A percentile compares a stretch with the other conserved stretches of the same genome.
Evolutionary conservation across 768 basidiomycete genomes (phyloP).

Genomic region (Mycena olivaceomarginata): DNA sequence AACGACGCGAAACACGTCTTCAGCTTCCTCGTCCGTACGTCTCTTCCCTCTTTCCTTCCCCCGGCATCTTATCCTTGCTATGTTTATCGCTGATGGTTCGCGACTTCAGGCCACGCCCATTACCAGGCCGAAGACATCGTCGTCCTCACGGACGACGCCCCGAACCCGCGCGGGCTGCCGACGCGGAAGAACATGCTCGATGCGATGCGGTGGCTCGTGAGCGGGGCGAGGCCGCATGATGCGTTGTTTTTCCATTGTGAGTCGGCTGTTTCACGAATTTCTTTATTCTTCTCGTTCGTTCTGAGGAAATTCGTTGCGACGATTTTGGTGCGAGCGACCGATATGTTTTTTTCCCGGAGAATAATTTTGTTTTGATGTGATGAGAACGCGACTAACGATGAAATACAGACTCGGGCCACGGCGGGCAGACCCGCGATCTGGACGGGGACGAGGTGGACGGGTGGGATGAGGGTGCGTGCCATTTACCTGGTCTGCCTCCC

Average conservation of each 20-base stretch:
- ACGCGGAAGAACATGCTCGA: constrained; percentile 69
- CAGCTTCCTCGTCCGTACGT: constrained; percentile 78
- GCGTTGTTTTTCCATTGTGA: constrained; percentile 87
- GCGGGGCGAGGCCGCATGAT: constrained; percentile 80
- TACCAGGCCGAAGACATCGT: constrained; percentile 80
- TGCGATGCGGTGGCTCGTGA: constrained; percentile 78
- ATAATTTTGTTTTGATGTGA: too few species aligned
- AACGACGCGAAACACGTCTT: constrained; percentile 87
- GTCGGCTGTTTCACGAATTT: constrained; percentile 37
- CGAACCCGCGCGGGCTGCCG: constrained; percentile 63
- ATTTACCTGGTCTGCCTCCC: background rate
- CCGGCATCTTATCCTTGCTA: background rate
- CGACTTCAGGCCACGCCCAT: constrained; percentile 60
- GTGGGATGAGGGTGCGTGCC: constrained; percentile 79
- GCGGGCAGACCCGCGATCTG: constrained; percentile 90
- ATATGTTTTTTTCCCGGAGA: background rate
- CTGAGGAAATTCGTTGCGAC: too few species aligned
- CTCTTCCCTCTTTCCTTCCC: constrained; percentile 11
- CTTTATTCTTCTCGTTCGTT: background rate
- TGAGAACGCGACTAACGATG: too few species aligned
- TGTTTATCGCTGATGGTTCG: background rate
- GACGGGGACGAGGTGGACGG: constrained; percentile 90
- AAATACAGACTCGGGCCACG: constrained; percentile 90
- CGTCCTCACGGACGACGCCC: constrained; percentile 79
- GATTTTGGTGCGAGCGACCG: too few species aligned